Base-by-base conservation (phyloP, 495 filamentous ascomycete species). In the Xylaria flabelliformis region DNA sequence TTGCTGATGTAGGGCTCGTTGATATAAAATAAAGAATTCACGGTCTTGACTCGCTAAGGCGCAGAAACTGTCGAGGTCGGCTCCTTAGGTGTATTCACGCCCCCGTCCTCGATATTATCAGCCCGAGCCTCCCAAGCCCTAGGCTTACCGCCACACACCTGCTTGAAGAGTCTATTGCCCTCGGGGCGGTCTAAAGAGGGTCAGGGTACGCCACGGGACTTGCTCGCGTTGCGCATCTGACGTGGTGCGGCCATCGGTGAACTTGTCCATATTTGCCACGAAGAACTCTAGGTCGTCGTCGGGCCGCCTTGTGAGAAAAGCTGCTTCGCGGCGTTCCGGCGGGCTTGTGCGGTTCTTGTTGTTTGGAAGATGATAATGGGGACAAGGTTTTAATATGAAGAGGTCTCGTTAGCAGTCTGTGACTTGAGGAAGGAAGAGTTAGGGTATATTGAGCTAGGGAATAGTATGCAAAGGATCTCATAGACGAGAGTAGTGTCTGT, bases 281-380 rank as follows among this genome's bases (percentile, higher is more conserved):
- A 95, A 91, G 88, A 97, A 92, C 62, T 90, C 83, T 1, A 94
- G 95, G 42, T 94, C 91, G n/a, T 79, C 81, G 65, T 83, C 80
- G 4, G 24, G 10, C 10, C 67, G 41, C 7, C 34, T 50, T 34
- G 67, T 24, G 12, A 69, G 8, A 4, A 61, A 3, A 21, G 55
- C 13, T 3, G 51, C 55, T 68, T 85, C 85, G 61, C 85, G 82
- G 8, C 81, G 39, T 46, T 82, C 66, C 3, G 83, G 73, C 46
- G 86, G 87, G 6, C 83, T 85, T 0, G 83, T 82, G 51, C 84
- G 84, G 6, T 75, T 75, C 9, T 53, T 65, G 7, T 72, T 75
- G 0, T 63, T 61, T 21, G 71, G 3, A 73, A 72, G 0, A 78
- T 71, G 0, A 71, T 77, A 21, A 78, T 72, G 13, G 77, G 2